A percentile compares a stretch with the other conserved stretches of the same genome.
Conservation (phyloP, 306 rosid genomes). For the Arachis hypogaea region DNA sequence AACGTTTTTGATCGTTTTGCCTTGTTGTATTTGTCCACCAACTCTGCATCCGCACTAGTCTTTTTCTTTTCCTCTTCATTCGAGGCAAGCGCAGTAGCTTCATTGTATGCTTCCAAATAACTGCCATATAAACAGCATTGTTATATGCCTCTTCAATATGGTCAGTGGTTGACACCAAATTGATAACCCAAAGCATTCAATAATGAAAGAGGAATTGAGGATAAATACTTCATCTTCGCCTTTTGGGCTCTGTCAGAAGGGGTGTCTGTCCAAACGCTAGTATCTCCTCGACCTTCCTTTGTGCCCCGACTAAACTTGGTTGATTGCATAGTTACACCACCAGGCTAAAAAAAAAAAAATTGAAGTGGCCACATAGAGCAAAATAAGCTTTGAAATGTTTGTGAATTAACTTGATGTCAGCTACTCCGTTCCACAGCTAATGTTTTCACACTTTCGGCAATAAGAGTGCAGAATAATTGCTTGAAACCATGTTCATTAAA, state of each 20-base stretch:
- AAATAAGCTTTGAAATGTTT: background rate
- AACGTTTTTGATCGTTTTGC: slow-evolving; percentile 80
- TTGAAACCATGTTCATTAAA: background rate
- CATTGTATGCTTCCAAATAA: slow-evolving; percentile 87
- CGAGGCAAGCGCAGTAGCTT: slow-evolving; percentile 82
- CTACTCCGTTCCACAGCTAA: slow-evolving; percentile 4
- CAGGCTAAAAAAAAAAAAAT: slow-evolving; percentile 59
- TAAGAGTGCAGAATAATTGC: background rate
- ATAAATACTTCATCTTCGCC: slow-evolving; percentile 80
- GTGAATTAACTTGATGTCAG: slow-evolving; percentile 10
- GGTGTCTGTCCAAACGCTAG: slow-evolving; percentile 91
- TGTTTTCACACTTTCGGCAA: background rate
- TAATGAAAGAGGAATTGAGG: slow-evolving; percentile 28
- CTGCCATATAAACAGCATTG: slow-evolving; percentile 51
- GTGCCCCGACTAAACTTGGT: slow-evolving; percentile 63
- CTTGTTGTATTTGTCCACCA: slow-evolving; percentile 87
- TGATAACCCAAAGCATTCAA: slow-evolving; percentile 29
- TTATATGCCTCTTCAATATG: slow-evolving; percentile 30
- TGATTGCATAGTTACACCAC: slow-evolving; percentile 76
- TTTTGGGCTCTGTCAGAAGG: slow-evolving; percentile 88
- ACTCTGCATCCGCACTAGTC: slow-evolving; percentile 65
- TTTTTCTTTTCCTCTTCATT: slow-evolving; percentile 62
- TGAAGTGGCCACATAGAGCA: background rate
- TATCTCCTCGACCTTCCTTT: slow-evolving; percentile 92
- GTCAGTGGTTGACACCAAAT: slow-evolving; percentile 10